phyloP scores from a whole-genome alignment of 495 filamentous ascomycete genomes.

The Hyphodiscus hymeniophilus region DNA sequence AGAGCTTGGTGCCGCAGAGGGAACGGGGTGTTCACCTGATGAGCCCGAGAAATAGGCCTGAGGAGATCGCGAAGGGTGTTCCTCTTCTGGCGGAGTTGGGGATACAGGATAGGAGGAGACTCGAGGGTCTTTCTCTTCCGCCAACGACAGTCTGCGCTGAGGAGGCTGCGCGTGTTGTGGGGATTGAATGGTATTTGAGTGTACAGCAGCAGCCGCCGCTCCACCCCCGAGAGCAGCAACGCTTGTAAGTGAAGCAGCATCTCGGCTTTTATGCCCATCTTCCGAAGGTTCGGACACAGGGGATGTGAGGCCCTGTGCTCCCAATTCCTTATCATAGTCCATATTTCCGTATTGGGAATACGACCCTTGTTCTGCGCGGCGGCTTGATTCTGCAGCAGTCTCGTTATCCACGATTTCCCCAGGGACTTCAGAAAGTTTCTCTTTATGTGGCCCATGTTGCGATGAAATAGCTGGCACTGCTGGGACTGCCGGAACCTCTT shows the following conservation, averaged over 20 bases:
- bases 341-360: neutral
- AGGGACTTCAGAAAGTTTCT: too few species aligned
- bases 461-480: neutral
- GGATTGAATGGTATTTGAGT: neutral
- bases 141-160: conserved; percentile 24
- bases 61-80: conserved; percentile 28
- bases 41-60: conserved; percentile 9
- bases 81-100: conserved; percentile 27
- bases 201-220: neutral
- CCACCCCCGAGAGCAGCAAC: conserved; percentile 4
- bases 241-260: conserved; percentile 7
- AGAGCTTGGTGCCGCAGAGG: conserved; percentile 3
- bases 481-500: conserved; percentile 5
- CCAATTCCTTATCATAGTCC: neutral
- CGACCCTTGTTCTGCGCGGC: neutral
- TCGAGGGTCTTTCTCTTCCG: conserved; percentile 35
- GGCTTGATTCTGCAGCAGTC: neutral
- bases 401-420: neutral
- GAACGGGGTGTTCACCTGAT: neutral
- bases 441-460: too few species aligned
- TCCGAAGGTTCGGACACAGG: neutral
- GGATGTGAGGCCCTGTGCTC: neutral
- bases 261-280: conserved; percentile 6
- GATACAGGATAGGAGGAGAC: conserved; percentile 23
- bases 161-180: neutral